Percentiles rank a stretch among this genome's conserved stretches.
Evolutionary conservation across 1,139 yeast species (phyloP).

Genomic region (Hemisphaericaspora subhashii): DNA sequence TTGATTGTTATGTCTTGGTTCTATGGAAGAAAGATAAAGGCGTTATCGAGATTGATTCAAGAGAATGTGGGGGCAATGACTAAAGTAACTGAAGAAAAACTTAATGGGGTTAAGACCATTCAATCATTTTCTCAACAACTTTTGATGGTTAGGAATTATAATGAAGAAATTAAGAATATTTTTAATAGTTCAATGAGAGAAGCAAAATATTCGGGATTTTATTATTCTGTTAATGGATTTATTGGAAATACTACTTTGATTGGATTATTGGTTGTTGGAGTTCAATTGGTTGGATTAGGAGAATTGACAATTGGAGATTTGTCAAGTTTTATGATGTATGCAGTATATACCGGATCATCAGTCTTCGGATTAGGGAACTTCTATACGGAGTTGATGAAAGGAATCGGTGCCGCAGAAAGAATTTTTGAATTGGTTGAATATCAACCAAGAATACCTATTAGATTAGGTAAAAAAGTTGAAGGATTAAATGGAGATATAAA

Average conservation of each 20-base stretch:
- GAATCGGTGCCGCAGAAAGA: constrained; percentile 94
- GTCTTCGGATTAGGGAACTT: constrained; percentile 88
- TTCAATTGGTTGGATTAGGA: constrained; percentile 71
- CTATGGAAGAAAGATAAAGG: constrained; percentile 79
- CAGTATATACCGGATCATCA: constrained; percentile 88
- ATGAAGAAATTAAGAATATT: constrained; percentile 70
- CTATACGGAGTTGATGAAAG: constrained; percentile 93
- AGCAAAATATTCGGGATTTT: constrained; percentile 75
- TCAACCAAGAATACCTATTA: constrained; percentile 65
- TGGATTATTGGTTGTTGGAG: constrained; percentile 77
- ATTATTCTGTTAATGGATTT: constrained; percentile 74
- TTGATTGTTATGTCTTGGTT: constrained; percentile 70
- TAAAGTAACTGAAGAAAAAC: constrained; percentile 87
- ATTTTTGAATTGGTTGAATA: constrained; percentile 84
- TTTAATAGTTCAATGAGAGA: constrained; percentile 76
- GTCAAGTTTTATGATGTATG: constrained; percentile 90
- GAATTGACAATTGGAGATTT: constrained; percentile 81
- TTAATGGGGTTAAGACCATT: constrained; percentile 82
- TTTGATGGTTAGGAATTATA: constrained; percentile 46
- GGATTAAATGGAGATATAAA: constrained; percentile 46
- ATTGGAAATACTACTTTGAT: constrained; percentile 80
- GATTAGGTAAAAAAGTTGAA: constrained; percentile 52
- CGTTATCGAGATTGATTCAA: constrained; percentile 74
- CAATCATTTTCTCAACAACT: constrained; percentile 88
- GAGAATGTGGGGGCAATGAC: constrained; percentile 85